Evolutionary conservation across 441 rosid genomes (phyloP), one percentile per base, ranked within the genome.

Genomic region (Populus tomentosa): DNA sequence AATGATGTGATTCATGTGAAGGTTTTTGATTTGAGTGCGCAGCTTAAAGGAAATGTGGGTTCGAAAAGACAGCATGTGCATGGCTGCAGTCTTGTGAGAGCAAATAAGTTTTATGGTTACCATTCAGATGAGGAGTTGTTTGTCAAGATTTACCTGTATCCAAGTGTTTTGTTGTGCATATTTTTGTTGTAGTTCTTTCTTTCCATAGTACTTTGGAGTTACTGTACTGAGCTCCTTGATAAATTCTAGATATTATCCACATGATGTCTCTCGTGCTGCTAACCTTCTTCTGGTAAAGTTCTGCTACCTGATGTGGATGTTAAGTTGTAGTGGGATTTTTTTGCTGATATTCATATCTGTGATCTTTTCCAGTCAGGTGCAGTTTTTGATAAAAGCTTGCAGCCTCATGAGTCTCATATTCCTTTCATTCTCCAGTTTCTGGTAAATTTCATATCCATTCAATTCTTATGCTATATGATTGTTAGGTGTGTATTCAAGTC

Each of bases 391-490:
- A 90, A 87, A 89, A 79, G 86, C 79, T 83, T 92, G 85, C 98
- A 94, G 88, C 98, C 99, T 69, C 90, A 91, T 81, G 99, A 96
- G 87, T 89, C 99, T 14, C 99, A 96, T 82, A 88, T 93, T 77
- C 97, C 98, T 76, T 96, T 88, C 82, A 74, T 96, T 80, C 98
- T 96, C 77, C 98, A 96, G 83, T 94, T 96, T 90, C 74, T 92
- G 95, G 98, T 96, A 87, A 85, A 35, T 75, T 42, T 36, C 1
- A 5, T 64, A 68, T 72, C 26, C 18, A 3, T 33, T 70, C 36
- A 7, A 28, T 38, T 42, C 4, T 3, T 11, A 14, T 46, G 6
- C 56, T 46, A 46, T 46, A 46, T 14, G 56, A 5, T 13, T 46
- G 20, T 18, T 14, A 46, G 16, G 6, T 14, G 56, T 14, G 56